Conservation (phyloP, 805 yeast species). For the Candida tibetensis region DNA sequence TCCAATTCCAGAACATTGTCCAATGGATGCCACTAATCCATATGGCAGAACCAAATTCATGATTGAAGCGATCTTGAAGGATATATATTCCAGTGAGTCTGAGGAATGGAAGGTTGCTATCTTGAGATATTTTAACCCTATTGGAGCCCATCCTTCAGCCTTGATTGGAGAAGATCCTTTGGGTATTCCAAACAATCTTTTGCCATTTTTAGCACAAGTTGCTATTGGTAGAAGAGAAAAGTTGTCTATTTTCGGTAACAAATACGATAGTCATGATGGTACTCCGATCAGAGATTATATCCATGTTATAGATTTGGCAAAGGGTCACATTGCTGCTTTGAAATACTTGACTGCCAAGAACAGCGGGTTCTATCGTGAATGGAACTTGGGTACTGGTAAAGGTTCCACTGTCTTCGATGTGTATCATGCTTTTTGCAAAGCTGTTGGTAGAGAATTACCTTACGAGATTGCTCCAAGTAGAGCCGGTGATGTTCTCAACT, state of each 20-base stretch:
- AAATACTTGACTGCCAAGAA: conserved; percentile 42
- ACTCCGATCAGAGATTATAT: conserved; percentile 81
- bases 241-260: conserved; percentile 67
- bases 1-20: conserved; percentile 78
- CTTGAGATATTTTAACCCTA: conserved; percentile 77
- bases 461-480: conserved; percentile 65
- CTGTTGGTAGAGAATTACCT: conserved; percentile 63
- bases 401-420: conserved; percentile 81
- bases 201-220: conserved; percentile 76
- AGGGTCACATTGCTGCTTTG: conserved; percentile 73
- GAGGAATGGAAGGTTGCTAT: conserved; percentile 53
- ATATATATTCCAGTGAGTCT: conserved; percentile 45
- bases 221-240: conserved; percentile 70
- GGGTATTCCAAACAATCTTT: conserved; percentile 72
- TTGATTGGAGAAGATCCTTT: conserved; percentile 77
- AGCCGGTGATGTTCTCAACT: conserved; percentile 71
- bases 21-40: conserved; percentile 72
- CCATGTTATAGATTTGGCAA: conserved; percentile 76
- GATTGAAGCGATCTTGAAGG: conserved; percentile 61
- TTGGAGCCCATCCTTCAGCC: conserved; percentile 84
- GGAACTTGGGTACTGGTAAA: conserved; percentile 81
- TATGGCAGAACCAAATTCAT: conserved; percentile 71
- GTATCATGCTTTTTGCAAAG: conserved; percentile 58
- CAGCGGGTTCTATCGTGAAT: conserved; percentile 60
- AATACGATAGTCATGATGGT: conserved; percentile 70